Evolutionary conservation across 345 rosid species (phyloP), one percentile per base, ranked within the genome.

Genomic region (Bruguiera sexangula): DNA sequence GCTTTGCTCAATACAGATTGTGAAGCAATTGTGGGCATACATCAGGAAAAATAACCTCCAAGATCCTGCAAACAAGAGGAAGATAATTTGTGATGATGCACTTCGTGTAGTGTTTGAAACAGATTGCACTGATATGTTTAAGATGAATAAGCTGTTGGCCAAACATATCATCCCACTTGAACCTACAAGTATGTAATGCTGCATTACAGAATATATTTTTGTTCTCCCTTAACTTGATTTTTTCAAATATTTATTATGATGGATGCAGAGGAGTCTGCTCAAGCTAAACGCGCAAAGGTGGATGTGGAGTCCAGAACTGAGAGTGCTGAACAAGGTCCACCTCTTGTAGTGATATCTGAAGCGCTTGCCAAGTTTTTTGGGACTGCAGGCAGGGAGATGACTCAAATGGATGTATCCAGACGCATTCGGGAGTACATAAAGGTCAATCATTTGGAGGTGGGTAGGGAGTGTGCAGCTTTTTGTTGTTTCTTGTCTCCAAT

Each of bases 91-190:
- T 62, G 96, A 94, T 83, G 97, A 91, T 72, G 95, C 96, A 20
- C 72, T 94, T 39, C 96, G 97, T 20, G 69, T 89, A 62, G 95
- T 94, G 8, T 94, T 91, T 67, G 98, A 94, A 86, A 89, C 96
- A 18, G 98, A 91, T 78, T 94, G 96, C 75, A 94, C 98, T 36
- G 98, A 94, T 83, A 94, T 94, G 98, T 94, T 94, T 84, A 91
- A 89, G 81, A 94, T 94, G 98, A 94, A 91, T 71, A 94, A 91
- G 86, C 79, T 94, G 72, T 89, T 94, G 60, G 82, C 98, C 36
- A 94, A 94, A 81, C 97, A 94, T 82, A 94, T 94, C 62, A 85
- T 84, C 54, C 81, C 95, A 11, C 90, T 94, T 69, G 92, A 93
- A 62, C 96, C 98, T 56, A 63, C 86, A 52, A 93, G 98, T 93